Conservation (phyloP, 1,139 yeast species). For the Yamadazyma atlantica region DNA sequence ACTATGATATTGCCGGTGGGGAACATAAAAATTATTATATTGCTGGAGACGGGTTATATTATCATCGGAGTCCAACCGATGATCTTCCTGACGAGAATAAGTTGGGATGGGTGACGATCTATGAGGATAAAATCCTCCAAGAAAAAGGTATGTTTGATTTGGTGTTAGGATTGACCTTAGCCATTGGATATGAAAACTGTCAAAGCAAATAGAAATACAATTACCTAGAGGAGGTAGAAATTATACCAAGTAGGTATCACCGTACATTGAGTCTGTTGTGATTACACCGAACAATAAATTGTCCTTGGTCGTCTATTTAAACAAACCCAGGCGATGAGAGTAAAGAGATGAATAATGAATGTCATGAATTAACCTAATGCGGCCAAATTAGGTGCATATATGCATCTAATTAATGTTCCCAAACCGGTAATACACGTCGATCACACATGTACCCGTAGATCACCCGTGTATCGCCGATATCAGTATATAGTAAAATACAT, state of each 20-base stretch:
- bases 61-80: conserved; percentile 47
- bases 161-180: conserved; percentile 53
- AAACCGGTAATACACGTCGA: not conserved
- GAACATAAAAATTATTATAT: conserved; percentile 37
- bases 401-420: not conserved
- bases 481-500: too few species aligned
- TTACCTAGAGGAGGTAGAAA: not conserved
- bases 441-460: not conserved
- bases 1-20: conserved; percentile 28
- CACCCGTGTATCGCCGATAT: too few species aligned
- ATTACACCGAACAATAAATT: not conserved
- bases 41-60: conserved; percentile 58
- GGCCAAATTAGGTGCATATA: not conserved
- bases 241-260: not conserved
- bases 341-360: not conserved
- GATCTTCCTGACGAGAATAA: conserved; percentile 61
- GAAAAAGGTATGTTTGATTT: conserved; percentile 53
- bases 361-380: too few species aligned
- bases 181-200: conserved; percentile 46
- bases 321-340: not conserved
- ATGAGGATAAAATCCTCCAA: conserved; percentile 41
- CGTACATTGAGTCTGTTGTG: not conserved
- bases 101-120: conserved; percentile 63
- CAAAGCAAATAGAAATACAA: not conserved
- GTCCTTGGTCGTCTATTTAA: not conserved